Conservation (phyloP, 805 yeast genomes). For the Metschnikowia similis region DNA sequence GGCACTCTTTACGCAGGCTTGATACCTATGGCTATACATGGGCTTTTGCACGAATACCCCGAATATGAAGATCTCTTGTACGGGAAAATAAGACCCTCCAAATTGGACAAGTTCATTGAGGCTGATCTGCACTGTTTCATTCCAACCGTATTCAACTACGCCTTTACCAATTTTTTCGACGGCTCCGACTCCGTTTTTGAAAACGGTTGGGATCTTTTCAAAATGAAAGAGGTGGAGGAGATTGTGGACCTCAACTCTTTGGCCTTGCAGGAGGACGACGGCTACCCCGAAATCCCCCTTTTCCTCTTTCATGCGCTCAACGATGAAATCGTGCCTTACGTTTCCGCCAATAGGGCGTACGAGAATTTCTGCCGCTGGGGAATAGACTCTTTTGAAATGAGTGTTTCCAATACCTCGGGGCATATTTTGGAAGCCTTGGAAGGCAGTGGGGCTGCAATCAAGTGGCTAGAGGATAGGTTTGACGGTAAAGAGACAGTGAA, state of each 20-base stretch:
- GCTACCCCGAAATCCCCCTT: constrained; percentile 22
- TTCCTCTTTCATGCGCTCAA: constrained; percentile 21
- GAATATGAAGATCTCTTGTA: constrained; percentile 22
- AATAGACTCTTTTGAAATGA: constrained; percentile 25
- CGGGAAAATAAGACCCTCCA: background rate
- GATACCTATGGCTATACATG: constrained; percentile 26
- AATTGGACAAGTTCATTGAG: background rate
- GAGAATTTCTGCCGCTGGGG: constrained; percentile 28
- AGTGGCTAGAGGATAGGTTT: constrained; percentile 11
- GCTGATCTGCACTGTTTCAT: constrained; percentile 6
- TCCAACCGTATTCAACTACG: constrained; percentile 3
- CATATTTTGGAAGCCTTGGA: constrained; percentile 21
- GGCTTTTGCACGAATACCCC: constrained; percentile 32
- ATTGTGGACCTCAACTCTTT: constrained; percentile 5
- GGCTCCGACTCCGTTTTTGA: constrained; percentile 8
- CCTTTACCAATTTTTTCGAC: constrained; percentile 6
- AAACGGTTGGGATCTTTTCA: constrained; percentile 5
- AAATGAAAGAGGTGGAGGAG: constrained; percentile 1
- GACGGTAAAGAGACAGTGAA: constrained; percentile 8
- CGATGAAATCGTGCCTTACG: constrained; percentile 22
- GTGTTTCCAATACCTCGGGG: constrained; percentile 21
- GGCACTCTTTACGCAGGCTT: constrained; percentile 30
- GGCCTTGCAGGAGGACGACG: background rate
- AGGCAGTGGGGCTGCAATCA: constrained; percentile 11
- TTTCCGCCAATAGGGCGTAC: constrained; percentile 17